phyloP scores from a whole-genome alignment of 331 rosid genomes.

The Rosa hybrid region DNA sequence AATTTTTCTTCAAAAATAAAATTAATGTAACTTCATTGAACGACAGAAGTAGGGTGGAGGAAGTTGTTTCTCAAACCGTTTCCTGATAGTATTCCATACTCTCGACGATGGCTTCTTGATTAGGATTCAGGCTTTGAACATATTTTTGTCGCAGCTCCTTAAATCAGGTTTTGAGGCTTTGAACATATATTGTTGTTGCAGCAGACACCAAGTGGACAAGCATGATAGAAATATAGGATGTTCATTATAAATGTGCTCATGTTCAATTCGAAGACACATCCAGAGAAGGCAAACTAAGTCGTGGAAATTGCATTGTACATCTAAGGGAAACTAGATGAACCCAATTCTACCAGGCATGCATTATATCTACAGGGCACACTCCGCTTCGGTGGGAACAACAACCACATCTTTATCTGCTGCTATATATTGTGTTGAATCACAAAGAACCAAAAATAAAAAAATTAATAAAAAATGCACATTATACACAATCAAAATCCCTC shows the following conservation, averaged over 20 bases:
- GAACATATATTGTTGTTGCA: neutral
- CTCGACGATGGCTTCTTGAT: no score
- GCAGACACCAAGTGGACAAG: neutral
- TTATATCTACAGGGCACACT: constrained; percentile 71
- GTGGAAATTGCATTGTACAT: neutral
- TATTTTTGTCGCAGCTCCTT: neutral
- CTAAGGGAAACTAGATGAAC: constrained; percentile 38
- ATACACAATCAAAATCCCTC: constrained; percentile 90
- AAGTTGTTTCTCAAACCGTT: no score
- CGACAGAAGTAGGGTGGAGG: no score
- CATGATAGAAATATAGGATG: neutral
- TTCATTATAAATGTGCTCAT: neutral
- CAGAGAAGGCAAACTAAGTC: neutral
- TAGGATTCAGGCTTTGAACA: no score
- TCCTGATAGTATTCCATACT: no score
- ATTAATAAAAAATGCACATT: constrained; percentile 37
- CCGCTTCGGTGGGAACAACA: constrained; percentile 45
- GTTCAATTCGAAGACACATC: neutral
- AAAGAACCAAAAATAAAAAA: constrained; percentile 35
- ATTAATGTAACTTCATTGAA: no score
- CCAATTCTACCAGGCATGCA: constrained; percentile 40
- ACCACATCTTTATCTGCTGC: constrained; percentile 65
- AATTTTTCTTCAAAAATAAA: no score
- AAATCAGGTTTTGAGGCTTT: neutral
- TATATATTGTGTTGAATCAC: constrained; percentile 73